phyloP scores from a whole-genome alignment of 208 protist species.

The Trypanosoma melophagium region DNA sequence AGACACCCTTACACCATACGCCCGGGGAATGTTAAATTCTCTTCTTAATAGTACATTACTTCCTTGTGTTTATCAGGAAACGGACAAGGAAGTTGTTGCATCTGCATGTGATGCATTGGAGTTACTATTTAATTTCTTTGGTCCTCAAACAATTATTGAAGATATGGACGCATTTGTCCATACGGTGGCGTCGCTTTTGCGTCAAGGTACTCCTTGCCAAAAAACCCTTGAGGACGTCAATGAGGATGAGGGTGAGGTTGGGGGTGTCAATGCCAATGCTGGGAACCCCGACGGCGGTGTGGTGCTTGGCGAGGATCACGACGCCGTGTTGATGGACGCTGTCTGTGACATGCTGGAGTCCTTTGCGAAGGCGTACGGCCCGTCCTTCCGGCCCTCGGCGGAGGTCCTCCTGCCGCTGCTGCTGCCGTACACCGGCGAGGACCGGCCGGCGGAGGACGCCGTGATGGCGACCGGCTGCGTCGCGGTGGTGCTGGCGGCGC shows the following conservation, averaged over 20 bases:
- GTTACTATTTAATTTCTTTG: constrained; percentile 70
- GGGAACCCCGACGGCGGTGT: constrained; percentile 21
- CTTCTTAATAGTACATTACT: constrained; percentile 48
- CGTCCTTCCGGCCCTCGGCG: constrained; percentile 45
- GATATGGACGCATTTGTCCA: constrained; percentile 52
- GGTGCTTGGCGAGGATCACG: constrained; percentile 64
- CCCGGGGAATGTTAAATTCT: constrained; percentile 56
- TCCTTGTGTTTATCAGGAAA: constrained; percentile 48
- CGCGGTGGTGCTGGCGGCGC: constrained; percentile 48
- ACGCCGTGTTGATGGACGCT: constrained; percentile 65
- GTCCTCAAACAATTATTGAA: constrained; percentile 46
- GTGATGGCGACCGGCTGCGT: constrained; percentile 64
- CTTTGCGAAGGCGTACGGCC: constrained; percentile 73
- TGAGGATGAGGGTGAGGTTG: constrained; percentile 45
- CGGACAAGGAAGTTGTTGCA: constrained; percentile 72
- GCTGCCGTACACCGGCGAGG: constrained; percentile 44
- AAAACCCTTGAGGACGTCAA: constrained; percentile 30
- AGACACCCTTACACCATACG: constrained; percentile 49
- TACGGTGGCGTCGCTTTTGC: constrained; percentile 47
- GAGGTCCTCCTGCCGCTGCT: constrained; percentile 60
- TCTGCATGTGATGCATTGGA: constrained; percentile 71
- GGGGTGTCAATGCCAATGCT: constrained; percentile 24
- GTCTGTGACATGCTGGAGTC: constrained; percentile 69
- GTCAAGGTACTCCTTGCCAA: constrained; percentile 59
- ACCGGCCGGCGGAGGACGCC: constrained; percentile 61